phyloP scores from a whole-genome alignment of 2,329 filamentous ascomycete genomes.

The Scedosporium apiospermum region DNA sequence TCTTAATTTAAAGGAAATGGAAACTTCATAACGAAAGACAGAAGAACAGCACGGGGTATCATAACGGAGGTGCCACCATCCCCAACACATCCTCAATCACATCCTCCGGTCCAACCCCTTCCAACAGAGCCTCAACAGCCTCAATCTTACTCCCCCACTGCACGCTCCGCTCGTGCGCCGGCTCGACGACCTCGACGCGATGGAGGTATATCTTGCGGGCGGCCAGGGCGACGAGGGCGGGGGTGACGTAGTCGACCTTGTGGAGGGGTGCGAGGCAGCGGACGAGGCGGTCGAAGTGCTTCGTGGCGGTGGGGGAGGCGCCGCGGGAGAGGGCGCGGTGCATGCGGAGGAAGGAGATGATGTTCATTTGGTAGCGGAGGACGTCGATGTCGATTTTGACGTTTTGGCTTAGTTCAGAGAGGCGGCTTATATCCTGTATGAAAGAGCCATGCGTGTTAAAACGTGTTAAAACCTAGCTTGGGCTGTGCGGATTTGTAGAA shows the following conservation, averaged over 20 bases:
- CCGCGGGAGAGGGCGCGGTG: slow-evolving; percentile 77
- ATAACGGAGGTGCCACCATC: slow-evolving; percentile 46
- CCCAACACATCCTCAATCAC: slow-evolving; percentile 56
- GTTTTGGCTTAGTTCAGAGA: slow-evolving; percentile 48
- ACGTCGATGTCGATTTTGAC: slow-evolving; percentile 68
- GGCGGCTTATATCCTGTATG: slow-evolving; percentile 43
- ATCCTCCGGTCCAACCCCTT: slow-evolving; percentile 50
- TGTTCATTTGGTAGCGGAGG: slow-evolving; percentile 75
- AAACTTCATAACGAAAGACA: background rate
- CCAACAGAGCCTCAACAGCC: slow-evolving; percentile 58
- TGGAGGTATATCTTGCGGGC: slow-evolving; percentile 83
- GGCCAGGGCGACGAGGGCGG: slow-evolving; percentile 73
- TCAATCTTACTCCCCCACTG: slow-evolving; percentile 80
- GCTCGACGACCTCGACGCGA: slow-evolving; percentile 60
- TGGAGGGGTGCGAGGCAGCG: slow-evolving; percentile 75
- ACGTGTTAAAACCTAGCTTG: background rate
- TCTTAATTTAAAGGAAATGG: background rate
- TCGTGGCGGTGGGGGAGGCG: slow-evolving; percentile 68
- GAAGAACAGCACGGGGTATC: slow-evolving; percentile 3
- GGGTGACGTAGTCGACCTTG: slow-evolving; percentile 69
- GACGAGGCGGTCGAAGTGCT: slow-evolving; percentile 61
- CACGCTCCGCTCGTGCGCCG: slow-evolving; percentile 73
- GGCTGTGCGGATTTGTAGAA: background rate
- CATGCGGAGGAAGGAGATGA: slow-evolving; percentile 76
- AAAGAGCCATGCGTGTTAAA: slow-evolving; percentile 10